A percentile compares a stretch with the other conserved stretches of the same genome.
Evolutionary conservation across 495 filamentous ascomycete genomes (phyloP).

Genomic region (Tuber melanosporum): DNA sequence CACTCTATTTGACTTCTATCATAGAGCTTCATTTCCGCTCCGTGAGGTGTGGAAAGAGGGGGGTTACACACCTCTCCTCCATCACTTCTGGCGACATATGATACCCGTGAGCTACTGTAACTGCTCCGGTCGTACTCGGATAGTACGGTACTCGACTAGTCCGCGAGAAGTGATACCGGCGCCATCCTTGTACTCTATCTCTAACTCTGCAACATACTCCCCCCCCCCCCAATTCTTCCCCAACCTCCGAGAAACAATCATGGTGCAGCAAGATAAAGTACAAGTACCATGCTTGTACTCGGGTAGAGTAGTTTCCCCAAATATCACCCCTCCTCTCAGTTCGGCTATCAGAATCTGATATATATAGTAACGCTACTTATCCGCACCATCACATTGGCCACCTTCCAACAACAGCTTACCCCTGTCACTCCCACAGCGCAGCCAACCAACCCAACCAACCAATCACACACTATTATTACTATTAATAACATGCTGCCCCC

Average conservation of each 20-base stretch:
- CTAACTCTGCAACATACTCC: background rate
- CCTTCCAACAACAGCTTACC: background rate
- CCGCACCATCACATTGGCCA: background rate
- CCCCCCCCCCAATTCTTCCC: background rate
- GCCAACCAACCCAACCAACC: background rate
- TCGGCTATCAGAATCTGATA: background rate
- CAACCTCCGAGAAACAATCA: background rate
- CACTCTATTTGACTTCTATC: too few relatives aligned
- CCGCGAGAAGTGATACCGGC: too few relatives aligned
- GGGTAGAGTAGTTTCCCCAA: background rate
- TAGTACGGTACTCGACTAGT: background rate
- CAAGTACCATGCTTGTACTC: background rate
- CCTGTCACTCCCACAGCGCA: background rate
- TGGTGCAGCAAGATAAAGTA: background rate
- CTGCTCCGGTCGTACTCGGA: background rate
- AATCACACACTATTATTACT: background rate
- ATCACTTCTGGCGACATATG: background rate
- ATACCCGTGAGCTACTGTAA: background rate
- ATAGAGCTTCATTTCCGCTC: too few relatives aligned
- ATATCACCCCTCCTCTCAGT: background rate
- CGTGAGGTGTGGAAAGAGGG: too few relatives aligned
- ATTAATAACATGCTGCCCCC: background rate
- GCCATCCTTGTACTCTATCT: constrained; percentile 4
- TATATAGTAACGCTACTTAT: background rate
- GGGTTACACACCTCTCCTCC: too few relatives aligned